These are phyloP conservation scores for Yarrowia osloensis DNA, from an alignment of 805 yeast genomes.

Conservation along the genomic window DNA sequence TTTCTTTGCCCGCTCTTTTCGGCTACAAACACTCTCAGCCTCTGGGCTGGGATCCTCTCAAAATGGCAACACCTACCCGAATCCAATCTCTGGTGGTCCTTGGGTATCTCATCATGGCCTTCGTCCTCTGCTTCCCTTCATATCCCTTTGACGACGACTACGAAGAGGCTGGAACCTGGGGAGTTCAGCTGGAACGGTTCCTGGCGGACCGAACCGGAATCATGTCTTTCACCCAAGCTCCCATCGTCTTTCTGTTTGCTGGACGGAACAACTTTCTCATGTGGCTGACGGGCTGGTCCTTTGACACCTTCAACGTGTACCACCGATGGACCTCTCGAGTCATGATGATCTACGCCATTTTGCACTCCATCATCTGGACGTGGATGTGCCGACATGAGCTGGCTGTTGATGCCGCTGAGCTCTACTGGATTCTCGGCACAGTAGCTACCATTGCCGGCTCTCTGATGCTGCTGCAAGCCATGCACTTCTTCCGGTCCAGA, in stretches of 20 bases:
- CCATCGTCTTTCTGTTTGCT: conserved; percentile 49
- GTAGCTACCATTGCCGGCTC: conserved; percentile 49
- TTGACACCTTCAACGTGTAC: conserved; percentile 58
- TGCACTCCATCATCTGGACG: conserved; percentile 36
- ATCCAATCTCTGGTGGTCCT: conserved; percentile 46
- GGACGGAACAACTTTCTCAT: conserved; percentile 71
- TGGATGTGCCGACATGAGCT: background rate
- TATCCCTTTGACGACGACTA: conserved; percentile 35
- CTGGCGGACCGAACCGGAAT: conserved; percentile 37
- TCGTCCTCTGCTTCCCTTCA: conserved; percentile 34
- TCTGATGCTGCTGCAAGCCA: conserved; percentile 52
- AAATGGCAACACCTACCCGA: conserved; percentile 48
- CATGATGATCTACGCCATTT: conserved; percentile 35
- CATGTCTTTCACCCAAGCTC: conserved; percentile 37
- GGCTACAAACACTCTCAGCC: conserved; percentile 41
- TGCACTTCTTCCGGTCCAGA: conserved; percentile 53
- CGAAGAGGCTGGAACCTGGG: conserved; percentile 37
- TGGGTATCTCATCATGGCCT: conserved; percentile 43
- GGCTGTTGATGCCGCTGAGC: background rate
- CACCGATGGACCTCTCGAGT: conserved; percentile 49
- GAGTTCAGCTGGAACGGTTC: conserved; percentile 33
- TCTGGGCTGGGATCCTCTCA: conserved; percentile 32
- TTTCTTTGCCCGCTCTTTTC: conserved; percentile 43
- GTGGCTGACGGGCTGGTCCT: conserved; percentile 61
- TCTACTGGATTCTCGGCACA: conserved; percentile 42